phyloP scores from a whole-genome alignment of 148 eudicot species.

The Amaranthus palmeri region DNA sequence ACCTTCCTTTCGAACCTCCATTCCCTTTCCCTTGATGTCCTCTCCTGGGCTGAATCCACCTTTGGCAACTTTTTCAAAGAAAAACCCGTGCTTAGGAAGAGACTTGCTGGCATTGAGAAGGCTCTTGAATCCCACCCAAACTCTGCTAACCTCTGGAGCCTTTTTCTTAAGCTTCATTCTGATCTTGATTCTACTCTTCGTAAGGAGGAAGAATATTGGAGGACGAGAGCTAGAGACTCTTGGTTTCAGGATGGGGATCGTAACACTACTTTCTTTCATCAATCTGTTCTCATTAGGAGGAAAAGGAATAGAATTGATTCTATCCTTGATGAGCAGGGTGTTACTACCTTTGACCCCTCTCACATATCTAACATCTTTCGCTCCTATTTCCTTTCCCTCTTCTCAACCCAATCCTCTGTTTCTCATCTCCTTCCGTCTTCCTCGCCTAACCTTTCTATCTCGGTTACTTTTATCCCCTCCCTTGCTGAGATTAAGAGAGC shows the following conservation, averaged over 20 bases:
- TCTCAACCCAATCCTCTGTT: too few species aligned
- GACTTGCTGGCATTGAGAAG: neutral
- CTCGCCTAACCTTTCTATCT: too few species aligned
- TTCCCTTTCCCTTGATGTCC: too few species aligned
- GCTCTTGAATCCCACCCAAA: neutral
- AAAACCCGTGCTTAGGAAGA: neutral
- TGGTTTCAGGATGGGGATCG: neutral
- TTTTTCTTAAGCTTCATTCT: neutral
- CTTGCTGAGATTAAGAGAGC: neutral
- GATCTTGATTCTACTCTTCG: neutral
- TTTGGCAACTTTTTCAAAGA: slow-evolving; percentile 9
- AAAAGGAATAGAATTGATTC: neutral
- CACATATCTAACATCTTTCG: neutral
- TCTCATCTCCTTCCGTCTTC: too few species aligned
- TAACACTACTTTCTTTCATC: slow-evolving; percentile 6
- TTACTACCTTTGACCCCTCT: neutral
- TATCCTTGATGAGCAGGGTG: neutral
- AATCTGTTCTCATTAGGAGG: neutral
- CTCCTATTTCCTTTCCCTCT: too few species aligned
- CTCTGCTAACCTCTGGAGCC: too few species aligned
- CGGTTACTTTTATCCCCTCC: too few species aligned
- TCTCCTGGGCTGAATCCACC: neutral
- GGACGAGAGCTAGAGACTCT: neutral
- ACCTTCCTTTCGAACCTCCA: too few species aligned
- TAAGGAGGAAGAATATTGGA: neutral